These are phyloP conservation scores for Zygosaccharomyces kombuchaensis DNA, from an alignment of 805 yeast species.

Conservation along the genomic window DNA sequence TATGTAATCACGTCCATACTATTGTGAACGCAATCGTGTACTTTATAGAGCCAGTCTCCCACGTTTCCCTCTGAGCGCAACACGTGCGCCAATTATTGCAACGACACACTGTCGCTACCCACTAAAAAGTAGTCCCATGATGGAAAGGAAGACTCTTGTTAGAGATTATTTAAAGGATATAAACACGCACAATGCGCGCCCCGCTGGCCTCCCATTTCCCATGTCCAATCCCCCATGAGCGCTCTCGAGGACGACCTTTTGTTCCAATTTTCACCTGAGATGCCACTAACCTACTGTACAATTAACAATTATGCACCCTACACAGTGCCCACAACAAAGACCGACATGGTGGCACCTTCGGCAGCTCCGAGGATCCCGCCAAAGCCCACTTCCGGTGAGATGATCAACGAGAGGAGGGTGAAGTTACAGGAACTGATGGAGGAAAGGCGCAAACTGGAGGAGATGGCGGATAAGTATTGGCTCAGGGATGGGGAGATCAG, in stretches of 20 bases:
- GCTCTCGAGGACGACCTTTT: constrained; percentile 1
- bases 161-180: not conserved
- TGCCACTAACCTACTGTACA: not conserved
- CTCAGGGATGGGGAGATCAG: constrained; percentile 23
- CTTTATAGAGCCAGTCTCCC: not conserved
- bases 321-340: not conserved
- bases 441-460: constrained; percentile 13
- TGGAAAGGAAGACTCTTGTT: not conserved
- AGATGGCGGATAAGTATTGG: constrained; percentile 27
- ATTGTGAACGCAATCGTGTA: too few relatives aligned
- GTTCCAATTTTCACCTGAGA: constrained; percentile 3
- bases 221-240: not conserved
- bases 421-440: constrained; percentile 4
- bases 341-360: not conserved
- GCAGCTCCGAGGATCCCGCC: not conserved
- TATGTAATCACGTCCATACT: too few relatives aligned
- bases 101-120: constrained; percentile 1
- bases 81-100: not conserved
- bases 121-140: not conserved
- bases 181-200: not conserved
- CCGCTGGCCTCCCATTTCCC: not conserved
- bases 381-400: not conserved
- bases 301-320: constrained; percentile 1
- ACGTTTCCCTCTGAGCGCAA: not conserved
- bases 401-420: not conserved